Percentiles rank a stretch among this genome's conserved stretches.
Evolutionary conservation across 805 yeast species (phyloP).

Genomic region (Candida ovalis): DNA sequence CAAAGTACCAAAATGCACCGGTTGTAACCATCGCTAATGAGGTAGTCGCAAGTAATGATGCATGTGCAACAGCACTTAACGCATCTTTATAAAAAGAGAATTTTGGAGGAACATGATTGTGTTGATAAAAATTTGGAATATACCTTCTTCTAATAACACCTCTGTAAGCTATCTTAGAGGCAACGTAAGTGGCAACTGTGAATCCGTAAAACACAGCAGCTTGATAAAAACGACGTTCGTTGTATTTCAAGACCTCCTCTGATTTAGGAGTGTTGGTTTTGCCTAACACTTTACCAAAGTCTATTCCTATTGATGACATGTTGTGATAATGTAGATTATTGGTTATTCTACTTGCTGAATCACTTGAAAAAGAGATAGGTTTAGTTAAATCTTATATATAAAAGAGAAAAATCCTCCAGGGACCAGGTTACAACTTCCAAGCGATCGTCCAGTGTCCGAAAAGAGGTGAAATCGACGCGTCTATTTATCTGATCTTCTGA

Average conservation of each 20-base stretch:
- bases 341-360: background rate
- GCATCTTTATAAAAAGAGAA: slow-evolving; percentile 81
- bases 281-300: slow-evolving; percentile 30
- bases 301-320: slow-evolving; percentile 21
- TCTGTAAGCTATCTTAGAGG: slow-evolving; percentile 71
- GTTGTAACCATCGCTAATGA: slow-evolving; percentile 68
- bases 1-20: slow-evolving; percentile 78
- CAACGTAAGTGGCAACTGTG: slow-evolving; percentile 65
- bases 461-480: too few species aligned
- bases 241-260: slow-evolving; percentile 44
- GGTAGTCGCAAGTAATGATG: slow-evolving; percentile 70
- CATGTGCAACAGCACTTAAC: slow-evolving; percentile 76
- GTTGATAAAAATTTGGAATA: slow-evolving; percentile 72
- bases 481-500: too few species aligned
- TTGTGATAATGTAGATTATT: background rate
- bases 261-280: slow-evolving; percentile 24
- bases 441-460: too few species aligned
- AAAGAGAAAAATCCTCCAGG: too few species aligned
- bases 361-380: too few species aligned
- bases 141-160: slow-evolving; percentile 72
- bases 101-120: slow-evolving; percentile 83
- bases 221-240: slow-evolving; percentile 62
- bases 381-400: too few species aligned
- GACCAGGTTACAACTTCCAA: too few species aligned
- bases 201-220: slow-evolving; percentile 70